phyloP scores from a whole-genome alignment of 768 basidiomycete species.

The Pisolithus marmoratus region DNA sequence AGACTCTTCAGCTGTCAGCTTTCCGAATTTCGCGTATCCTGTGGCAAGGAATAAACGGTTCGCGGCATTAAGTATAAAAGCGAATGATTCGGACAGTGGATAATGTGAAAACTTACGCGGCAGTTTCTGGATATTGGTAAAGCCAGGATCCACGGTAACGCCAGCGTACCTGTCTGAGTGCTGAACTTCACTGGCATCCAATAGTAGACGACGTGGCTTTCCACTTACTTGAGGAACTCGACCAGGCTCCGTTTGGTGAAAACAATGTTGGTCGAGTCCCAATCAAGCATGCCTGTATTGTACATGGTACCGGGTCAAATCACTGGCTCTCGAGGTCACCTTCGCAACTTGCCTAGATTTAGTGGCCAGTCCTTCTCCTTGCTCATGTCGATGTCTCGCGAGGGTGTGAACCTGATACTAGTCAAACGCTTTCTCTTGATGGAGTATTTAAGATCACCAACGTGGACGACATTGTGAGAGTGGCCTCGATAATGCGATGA shows the following conservation, averaged over 20 bases:
- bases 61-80: not conserved
- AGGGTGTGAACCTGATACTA: constrained; percentile 49
- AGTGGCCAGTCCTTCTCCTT: constrained; percentile 73
- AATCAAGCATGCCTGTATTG: constrained; percentile 68
- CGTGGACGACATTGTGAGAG: not conserved
- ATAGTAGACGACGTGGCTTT: not conserved
- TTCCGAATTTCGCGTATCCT: constrained; percentile 75
- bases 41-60: not conserved
- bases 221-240: constrained; percentile 68
- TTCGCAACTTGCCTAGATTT: constrained; percentile 45
- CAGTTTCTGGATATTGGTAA: constrained; percentile 66
- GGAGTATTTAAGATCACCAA: not conserved
- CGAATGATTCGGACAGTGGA: not conserved
- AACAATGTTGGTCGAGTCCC: constrained; percentile 70
- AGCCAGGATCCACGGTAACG: constrained; percentile 72
- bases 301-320: not conserved
- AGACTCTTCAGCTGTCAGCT: constrained; percentile 22
- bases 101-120: constrained; percentile 44
- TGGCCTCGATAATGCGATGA: not conserved
- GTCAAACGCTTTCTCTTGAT: not conserved
- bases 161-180: constrained; percentile 54
- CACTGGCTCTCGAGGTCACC: not conserved
- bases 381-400: constrained; percentile 48
- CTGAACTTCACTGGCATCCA: constrained; percentile 18
- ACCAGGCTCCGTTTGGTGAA: constrained; percentile 74